Base-by-base conservation (phyloP, 2,329 filamentous ascomycete genomes). In the Alternaria panax region DNA sequence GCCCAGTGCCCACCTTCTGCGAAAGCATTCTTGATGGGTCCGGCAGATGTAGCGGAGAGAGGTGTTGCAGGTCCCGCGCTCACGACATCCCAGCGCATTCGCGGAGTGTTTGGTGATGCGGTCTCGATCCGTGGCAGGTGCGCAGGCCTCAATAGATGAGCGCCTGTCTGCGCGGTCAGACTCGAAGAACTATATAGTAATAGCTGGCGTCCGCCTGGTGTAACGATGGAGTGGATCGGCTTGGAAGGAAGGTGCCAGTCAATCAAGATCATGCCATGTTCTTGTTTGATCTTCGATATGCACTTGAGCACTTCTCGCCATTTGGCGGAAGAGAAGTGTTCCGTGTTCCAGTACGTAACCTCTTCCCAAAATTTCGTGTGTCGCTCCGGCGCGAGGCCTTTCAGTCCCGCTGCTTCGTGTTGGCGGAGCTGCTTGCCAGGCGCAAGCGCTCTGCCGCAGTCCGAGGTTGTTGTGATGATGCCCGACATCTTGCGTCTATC, bases 31-130 rank as follows among this genome's bases (percentile, higher is more conserved):
- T 59, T 62, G 4, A 55, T 11, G 5, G 62, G 57, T 1, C 57
- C 46, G n/a, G n/a, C n/a, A 28, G 40, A 27, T 7, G 53, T 59
- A 2, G 65, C 56, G 1, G 66, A 62, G 0, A 69, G 51, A 8
- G 69, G 66, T 11, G 63, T 69, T 16, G 54, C 42, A 7, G 64
- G 64, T 0, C 63, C 60, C 11, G 50, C 22, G 3, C 46, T 30
- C 20, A 64, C 36, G 41, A 65, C 14, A 18, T 66, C 67, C 67
- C 68, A 68, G 7, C 64, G 63, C 18, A 58, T 53, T n/a, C 64
- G 60, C 18, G 67, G 54, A 8, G 47, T 62, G n/a, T 28, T 42
- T 5, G 60, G 34, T 7, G 52, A 16, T 4, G 36, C 36, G 0
- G 38, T 58, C 5, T 42, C 51, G 11, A 63, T 54, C 16, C 42